Base-by-base conservation (phyloP, 2,329 filamentous ascomycete genomes). In the Aspergillus bombycis region DNA sequence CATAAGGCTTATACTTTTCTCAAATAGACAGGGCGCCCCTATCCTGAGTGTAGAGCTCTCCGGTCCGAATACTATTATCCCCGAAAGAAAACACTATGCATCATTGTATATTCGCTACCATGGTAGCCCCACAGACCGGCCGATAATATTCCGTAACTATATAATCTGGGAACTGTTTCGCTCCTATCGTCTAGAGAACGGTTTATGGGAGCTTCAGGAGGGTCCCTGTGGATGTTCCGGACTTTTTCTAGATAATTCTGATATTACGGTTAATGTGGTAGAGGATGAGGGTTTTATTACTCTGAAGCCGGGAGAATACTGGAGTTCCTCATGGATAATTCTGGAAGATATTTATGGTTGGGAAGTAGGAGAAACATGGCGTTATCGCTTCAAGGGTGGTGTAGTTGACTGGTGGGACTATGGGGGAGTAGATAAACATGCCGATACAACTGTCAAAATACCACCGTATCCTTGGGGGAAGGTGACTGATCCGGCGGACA, bases 341-440 rank as follows among this genome's bases (percentile, higher is more conserved):
- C 55, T 43, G 28, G 36, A 45, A 11, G 26, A 41, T 3, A 57
- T 41, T 26, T 28, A 52, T 52, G 7, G 16, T 19, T 41, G 55
- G 55, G 4, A 57, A 32, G 12, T 45, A 32, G 38, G 55, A 21
- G 38, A 46, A 28, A 57, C 55, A 41, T 46, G 34, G 32, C 38
- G 38, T n/a, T 41, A 43, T 41, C 11, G 5, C 23, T 57, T 43
- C 12, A 57, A 57, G 34, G 55, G 38, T 26, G 55, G 55, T 30
- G 45, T 23, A 12, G 55, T 57, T 38, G 55, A 43, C 36, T 57
- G 36, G 54, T 57, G 36, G 54, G 54, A 57, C 32, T 57, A 45
- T 19, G 38, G 38, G 19, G 38, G 55, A 21, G 5, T 21, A 26
- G 55, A 57, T 1, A 38, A 57, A 43, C 38, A 57, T 57, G 55